A percentile compares a stretch with the other conserved stretches of the same genome.
Conservation (phyloP, 176 grass and related monocot species). For the Tillandsia leiboldiana region DNA sequence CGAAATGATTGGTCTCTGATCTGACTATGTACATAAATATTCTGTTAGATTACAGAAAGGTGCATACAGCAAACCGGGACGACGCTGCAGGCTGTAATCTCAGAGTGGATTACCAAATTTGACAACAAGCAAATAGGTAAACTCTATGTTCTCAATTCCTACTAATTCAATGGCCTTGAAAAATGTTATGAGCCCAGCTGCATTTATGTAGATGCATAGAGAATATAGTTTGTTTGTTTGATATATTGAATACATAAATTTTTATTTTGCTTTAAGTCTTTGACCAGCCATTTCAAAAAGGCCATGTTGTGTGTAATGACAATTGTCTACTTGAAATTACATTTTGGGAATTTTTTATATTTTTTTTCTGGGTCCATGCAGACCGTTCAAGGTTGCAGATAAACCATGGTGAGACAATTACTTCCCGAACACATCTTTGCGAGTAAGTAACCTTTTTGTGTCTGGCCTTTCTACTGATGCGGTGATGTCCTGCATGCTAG, state of each 20-base stretch:
- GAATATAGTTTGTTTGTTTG: background rate
- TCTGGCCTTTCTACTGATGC: background rate
- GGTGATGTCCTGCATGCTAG: background rate
- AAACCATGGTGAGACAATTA: conserved; percentile 55
- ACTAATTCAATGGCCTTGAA: background rate
- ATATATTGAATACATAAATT: too few species aligned
- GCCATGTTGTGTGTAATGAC: background rate
- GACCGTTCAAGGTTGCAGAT: conserved; percentile 67
- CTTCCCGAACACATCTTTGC: conserved; percentile 62
- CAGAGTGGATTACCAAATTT: conserved; percentile 84
- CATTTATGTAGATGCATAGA: background rate
- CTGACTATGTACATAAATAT: conserved; percentile 17
- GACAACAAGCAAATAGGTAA: conserved; percentile 87
- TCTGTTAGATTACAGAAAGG: conserved; percentile 82
- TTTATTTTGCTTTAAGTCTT: too few species aligned
- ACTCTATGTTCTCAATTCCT: background rate
- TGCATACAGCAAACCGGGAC: conserved; percentile 77
- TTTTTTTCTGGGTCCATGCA: conserved; percentile 32
- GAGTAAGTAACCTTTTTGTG: conserved; percentile 44
- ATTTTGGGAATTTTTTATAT: background rate
- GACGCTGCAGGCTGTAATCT: conserved; percentile 77
- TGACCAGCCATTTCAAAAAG: background rate
- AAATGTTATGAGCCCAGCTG: background rate
- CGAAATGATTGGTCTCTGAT: conserved; percentile 11
- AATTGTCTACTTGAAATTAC: background rate